Base-by-base conservation (phyloP, 2,329 filamentous ascomycete species). In the Monascus ruber region DNA sequence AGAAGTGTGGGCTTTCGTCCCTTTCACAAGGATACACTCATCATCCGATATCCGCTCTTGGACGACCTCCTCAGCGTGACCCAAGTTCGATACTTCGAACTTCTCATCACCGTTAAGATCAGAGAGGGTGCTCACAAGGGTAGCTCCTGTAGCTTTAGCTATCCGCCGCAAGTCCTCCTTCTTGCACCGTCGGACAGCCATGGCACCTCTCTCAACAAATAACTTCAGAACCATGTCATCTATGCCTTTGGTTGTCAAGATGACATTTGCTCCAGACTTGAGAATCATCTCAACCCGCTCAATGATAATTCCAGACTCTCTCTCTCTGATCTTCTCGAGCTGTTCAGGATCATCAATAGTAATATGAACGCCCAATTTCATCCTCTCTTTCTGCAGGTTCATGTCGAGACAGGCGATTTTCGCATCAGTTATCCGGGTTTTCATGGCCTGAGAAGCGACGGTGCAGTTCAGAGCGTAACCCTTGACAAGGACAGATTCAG, bases 1-100 rank as follows among this genome's bases (percentile, higher is more conserved):
- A 5, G 88, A 94, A 3, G 83, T 91, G 67, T 91, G 86, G 26
- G 83, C 77, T 71, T 95, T 96, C 56, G 91, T 94, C 40, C 89
- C 89, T 73, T 91, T 94, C 61, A 98, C 76, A 47, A 98, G 70
- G 50, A 98, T 98, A 65, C 89, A 96, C 71, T 98, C 91, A 53
- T 98, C 91, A 56, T 98, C 91, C 2, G 91, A 96, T 61, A 98
- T 96, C 56, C 89, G 83, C 72, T 96, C 91, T 66, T 98, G 91
- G n/a, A 83, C 77, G 46, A 98, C 89, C 67, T 96, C 91, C 54
- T 98, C 91, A 9, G 91, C 91, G 48, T 86, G 74, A 43, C 91
- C 91, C 31, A 98, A 74, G 59, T 85, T 85, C 32, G 87, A 87
- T 24, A 85, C 71, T 52, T 98, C 91, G 55, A 96, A 98, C 60